Evolutionary conservation across 768 basidiomycete genomes (phyloP), one percentile per base, ranked within the genome.

Genomic region (Tulasnella sp.): DNA sequence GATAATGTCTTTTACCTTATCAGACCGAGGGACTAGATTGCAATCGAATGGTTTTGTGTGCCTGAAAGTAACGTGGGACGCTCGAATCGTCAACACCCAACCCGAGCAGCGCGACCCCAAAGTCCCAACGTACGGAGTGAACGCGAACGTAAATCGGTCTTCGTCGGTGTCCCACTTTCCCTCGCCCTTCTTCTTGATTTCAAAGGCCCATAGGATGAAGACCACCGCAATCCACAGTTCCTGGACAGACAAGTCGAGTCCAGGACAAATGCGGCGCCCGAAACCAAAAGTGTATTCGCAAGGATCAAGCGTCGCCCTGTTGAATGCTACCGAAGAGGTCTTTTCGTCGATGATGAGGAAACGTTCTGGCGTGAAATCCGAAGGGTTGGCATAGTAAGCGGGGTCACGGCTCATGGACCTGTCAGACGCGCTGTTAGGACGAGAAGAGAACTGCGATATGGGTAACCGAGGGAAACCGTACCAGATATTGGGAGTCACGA

Each of bases 391-490:
- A 29, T 76, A 76, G 31, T 74, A 34, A n/a, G 36, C 40, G n/a
- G 38, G 38, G 39, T 76, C 76, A 6, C 72, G 74, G 31, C 29
- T 31, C 22, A 77, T 75, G 12, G 12, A 42, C 76, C 76, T 75
- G 29, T 75, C n/a, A 3, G 38, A 39, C 17, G 0, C 2, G 38
- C 25, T 15, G 38, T 39, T 22, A 49, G n/a, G n/a, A n/a, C n/a
- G n/a, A n/a, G n/a, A n/a, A n/a, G n/a, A n/a, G n/a, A 9, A n/a
- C n/a, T n/a, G n/a, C n/a, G 49, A 6, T 15, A 3, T 9, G 3
- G 38, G 8, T 1, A n/a, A 22, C n/a, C 49, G 11, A 49, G 19
- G 49, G 19, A 49, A 9, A n/a, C 22, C 3, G 6, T 67, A 58
- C 73, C 73, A 74, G 6, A 36, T n/a, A 29, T 74, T 74, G 12